Evolutionary conservation across 116 monocot species (phyloP).

Genomic region (Phalaenopsis hybrid): DNA sequence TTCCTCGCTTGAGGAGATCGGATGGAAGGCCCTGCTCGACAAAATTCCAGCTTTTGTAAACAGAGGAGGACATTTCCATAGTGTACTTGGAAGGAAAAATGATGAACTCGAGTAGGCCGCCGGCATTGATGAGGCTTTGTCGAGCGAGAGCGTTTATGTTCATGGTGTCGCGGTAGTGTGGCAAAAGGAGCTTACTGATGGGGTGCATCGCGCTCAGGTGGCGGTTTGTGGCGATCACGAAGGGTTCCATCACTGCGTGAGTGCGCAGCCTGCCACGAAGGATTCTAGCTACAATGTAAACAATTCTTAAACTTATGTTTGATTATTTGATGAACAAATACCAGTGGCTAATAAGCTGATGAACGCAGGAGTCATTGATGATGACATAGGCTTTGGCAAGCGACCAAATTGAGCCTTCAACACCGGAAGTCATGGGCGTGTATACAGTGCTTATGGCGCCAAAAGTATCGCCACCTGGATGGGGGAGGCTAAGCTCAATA

Average conservation of each 20-base stretch:
- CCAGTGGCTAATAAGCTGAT: slow-evolving; percentile 76
- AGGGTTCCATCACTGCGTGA: slow-evolving; percentile 80
- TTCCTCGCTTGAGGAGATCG: slow-evolving; percentile 58
- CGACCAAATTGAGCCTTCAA: slow-evolving; percentile 19
- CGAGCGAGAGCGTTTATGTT: slow-evolving; percentile 57
- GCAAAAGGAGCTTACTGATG: slow-evolving; percentile 63
- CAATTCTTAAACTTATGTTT: too few species aligned
- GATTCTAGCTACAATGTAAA: too few species aligned
- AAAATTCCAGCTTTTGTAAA: slow-evolving; percentile 53
- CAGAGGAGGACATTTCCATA: slow-evolving; percentile 46
- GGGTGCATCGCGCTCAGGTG: slow-evolving; percentile 76
- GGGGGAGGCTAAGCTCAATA: slow-evolving; percentile 31
- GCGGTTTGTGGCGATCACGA: slow-evolving; percentile 70
- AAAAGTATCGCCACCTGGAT: slow-evolving; percentile 15
- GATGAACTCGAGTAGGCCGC: slow-evolving; percentile 44
- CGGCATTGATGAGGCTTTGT: slow-evolving; percentile 33
- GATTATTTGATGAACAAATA: neutral
- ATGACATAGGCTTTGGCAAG: slow-evolving; percentile 60
- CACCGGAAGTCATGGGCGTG: slow-evolving; percentile 13
- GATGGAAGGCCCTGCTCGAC: slow-evolving; percentile 45
- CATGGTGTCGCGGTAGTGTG: slow-evolving; percentile 65
- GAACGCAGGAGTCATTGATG: slow-evolving; percentile 61
- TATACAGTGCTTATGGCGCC: slow-evolving; percentile 20
- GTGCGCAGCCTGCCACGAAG: slow-evolving; percentile 55
- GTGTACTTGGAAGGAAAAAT: slow-evolving; percentile 36